phyloP scores from a whole-genome alignment of 352 stramenopile genomes.

The Pythium pectinolyticum region DNA sequence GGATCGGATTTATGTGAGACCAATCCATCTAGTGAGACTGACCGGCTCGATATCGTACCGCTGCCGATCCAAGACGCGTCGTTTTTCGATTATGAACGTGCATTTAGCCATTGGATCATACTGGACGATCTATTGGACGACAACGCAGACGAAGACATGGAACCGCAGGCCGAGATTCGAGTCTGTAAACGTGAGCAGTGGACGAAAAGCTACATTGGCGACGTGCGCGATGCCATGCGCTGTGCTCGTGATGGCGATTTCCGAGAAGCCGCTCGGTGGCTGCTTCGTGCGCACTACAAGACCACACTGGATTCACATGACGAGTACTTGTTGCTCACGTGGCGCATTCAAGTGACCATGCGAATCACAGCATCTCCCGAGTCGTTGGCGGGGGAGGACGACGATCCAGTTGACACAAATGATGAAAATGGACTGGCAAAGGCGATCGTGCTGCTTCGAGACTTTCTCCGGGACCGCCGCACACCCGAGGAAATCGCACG shows the following conservation, averaged over 20 bases:
- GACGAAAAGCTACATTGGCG: conserved; percentile 17
- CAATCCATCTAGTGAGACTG: neutral
- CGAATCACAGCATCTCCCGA: too few species aligned
- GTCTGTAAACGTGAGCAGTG: conserved; percentile 19
- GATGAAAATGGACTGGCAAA: conserved; percentile 7
- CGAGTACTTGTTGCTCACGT: conserved; percentile 48
- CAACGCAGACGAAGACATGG: conserved; percentile 11
- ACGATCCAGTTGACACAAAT: conserved; percentile 4
- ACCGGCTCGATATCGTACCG: conserved; percentile 22
- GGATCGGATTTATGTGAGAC: neutral
- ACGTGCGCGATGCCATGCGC: conserved; percentile 28
- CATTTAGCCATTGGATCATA: conserved; percentile 30
- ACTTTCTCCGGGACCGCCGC: conserved; percentile 40
- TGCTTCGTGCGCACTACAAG: conserved; percentile 58
- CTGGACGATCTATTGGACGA: conserved; percentile 2
- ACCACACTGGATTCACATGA: conserved; percentile 48
- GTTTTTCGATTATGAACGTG: conserved; percentile 41
- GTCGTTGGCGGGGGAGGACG: too few species aligned
- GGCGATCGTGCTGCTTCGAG: conserved; percentile 33
- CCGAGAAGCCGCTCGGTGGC: conserved; percentile 26
- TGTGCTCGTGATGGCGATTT: conserved; percentile 15
- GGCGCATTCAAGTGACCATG: conserved; percentile 41
- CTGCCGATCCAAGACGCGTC: conserved; percentile 40
- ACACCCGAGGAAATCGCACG: conserved; percentile 25
- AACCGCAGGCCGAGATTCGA: conserved; percentile 1